Base-by-base conservation (phyloP, 352 stramenopile species). In the Hyaloperonospora arabidopsidis region DNA sequence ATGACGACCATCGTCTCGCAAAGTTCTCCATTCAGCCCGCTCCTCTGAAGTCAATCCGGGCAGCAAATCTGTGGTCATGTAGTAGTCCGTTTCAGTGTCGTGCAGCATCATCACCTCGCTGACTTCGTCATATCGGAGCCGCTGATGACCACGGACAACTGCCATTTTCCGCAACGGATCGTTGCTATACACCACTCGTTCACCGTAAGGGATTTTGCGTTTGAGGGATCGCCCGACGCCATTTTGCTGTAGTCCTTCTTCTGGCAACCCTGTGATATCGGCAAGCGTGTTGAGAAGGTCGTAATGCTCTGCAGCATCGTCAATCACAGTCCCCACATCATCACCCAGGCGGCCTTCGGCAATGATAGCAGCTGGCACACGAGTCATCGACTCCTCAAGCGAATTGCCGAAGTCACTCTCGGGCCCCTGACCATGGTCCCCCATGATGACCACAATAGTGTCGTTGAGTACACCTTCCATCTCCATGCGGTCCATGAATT, bases 361-460 rank as follows among this genome's bases (percentile, higher is more conserved):
- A 36, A 58, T 52, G 15, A 58, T 58, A 4, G 52, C 23, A 34
- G 41, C 22, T n/a, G 52, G 43, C 3, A 49, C 45, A 13, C 35
- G 45, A 25, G 45, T 52, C 13, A 53, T 38, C 36, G 53, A 60
- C 5, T 48, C 50, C 14, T 57, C 50, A 12, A n/a, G 14, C 2
- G n/a, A 6, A 28, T 54, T 15, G 14, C 13, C 36, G 11, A 28
- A 45, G 25, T 49, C 13, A 25, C 25, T 28, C 61, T 87, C 76
- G 0, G 76, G 76, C 7, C 60, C 57, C 15, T 76, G 60, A 6
- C 76, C 76, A 39, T 87, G 76, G 46, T 85, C 76, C 0, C 74
- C 76, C 1, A 65, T 53, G 29, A 87, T 54, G 5, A 87, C 43
- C 0, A 87, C 72, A 19, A 87, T 76, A 1, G 74, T 87, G 41